A percentile compares a stretch with the other conserved stretches of the same genome.
Conservation (phyloP, 352 stramenopile genomes). For the Pythium myriotylum region DNA sequence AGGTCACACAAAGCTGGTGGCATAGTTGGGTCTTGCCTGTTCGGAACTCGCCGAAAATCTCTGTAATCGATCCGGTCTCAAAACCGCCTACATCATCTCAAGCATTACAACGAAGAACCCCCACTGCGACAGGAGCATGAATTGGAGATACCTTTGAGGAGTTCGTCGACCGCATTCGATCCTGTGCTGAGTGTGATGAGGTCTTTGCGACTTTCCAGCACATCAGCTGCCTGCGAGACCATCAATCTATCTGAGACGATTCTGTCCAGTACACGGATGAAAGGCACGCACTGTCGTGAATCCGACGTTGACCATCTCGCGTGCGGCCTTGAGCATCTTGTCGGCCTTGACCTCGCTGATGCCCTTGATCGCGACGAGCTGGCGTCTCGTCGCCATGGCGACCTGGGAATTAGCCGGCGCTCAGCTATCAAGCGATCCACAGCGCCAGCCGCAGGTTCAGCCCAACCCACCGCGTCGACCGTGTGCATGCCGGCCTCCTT, state of each 20-base stretch:
- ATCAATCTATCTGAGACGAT: neutral
- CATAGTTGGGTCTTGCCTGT: slow-evolving; percentile 99
- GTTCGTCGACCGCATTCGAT: slow-evolving; percentile 87
- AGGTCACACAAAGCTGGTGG: slow-evolving; percentile 99
- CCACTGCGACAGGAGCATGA: neutral
- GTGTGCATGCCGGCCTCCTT: slow-evolving; percentile 98
- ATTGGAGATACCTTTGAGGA: slow-evolving; percentile 73
- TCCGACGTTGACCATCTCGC: slow-evolving; percentile 97
- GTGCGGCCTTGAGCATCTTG: slow-evolving; percentile 98
- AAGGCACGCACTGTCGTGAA: slow-evolving; percentile 95
- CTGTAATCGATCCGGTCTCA: slow-evolving; percentile 97
- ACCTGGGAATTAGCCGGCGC: slow-evolving; percentile 45
- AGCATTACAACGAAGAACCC: too few relatives aligned
- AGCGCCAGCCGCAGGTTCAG: too few relatives aligned
- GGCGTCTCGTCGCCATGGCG: slow-evolving; percentile 96
- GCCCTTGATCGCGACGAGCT: slow-evolving; percentile 98
- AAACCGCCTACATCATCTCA: slow-evolving; percentile 85
- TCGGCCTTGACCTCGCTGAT: slow-evolving; percentile 99
- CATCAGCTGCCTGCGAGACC: slow-evolving; percentile 74
- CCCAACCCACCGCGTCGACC: slow-evolving; percentile 94
- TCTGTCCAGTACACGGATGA: neutral
- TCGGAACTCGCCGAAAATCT: slow-evolving; percentile 99
- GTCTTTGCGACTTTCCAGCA: slow-evolving; percentile 88
- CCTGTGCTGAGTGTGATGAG: slow-evolving; percentile 95
- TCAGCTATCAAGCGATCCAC: too few relatives aligned